Evolutionary conservation across 1,284 basidiomycete genomes (phyloP).

Genomic region (Meira miltonrushii): DNA sequence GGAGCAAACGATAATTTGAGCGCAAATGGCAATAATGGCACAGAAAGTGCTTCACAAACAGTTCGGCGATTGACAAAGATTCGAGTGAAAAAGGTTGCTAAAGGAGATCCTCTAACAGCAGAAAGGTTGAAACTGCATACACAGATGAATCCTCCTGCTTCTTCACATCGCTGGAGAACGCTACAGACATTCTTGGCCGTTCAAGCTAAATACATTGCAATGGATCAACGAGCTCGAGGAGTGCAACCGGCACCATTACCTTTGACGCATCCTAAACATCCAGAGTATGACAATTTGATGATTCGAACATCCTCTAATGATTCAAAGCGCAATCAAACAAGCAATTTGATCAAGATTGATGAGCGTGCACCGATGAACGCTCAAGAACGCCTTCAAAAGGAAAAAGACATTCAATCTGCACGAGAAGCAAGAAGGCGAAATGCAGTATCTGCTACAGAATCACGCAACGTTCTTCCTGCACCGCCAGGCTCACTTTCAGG

Average conservation of each 20-base stretch:
- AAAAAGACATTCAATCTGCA: slow-evolving; percentile 30
- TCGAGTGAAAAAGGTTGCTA: slow-evolving; percentile 56
- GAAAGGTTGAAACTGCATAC: slow-evolving; percentile 73
- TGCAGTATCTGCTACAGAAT: slow-evolving; percentile 4
- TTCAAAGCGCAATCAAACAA: slow-evolving; percentile 17
- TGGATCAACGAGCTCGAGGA: slow-evolving; percentile 50
- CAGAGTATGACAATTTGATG: slow-evolving; percentile 12
- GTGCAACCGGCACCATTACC: neutral
- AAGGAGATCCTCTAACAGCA: slow-evolving; percentile 51
- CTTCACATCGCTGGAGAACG: slow-evolving; percentile 57
- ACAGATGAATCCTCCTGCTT: slow-evolving; percentile 62
- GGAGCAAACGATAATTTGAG: neutral
- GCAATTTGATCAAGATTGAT: slow-evolving; percentile 22
- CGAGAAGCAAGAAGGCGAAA: slow-evolving; percentile 31
- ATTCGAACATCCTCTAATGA: slow-evolving; percentile 6
- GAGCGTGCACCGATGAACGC: slow-evolving; percentile 16
- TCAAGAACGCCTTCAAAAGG: slow-evolving; percentile 27
- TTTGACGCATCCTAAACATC: slow-evolving; percentile 3
- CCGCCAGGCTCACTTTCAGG: too few relatives aligned
- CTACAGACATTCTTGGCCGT: slow-evolving; percentile 57
- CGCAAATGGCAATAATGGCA: neutral
- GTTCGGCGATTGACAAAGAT: slow-evolving; percentile 32
- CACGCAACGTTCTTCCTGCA: neutral
- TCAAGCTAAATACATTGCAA: slow-evolving; percentile 55
- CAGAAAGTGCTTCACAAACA: slow-evolving; percentile 22